Base-by-base conservation (phyloP, 495 filamentous ascomycete species). In the Talaromyces proteolyticus region DNA sequence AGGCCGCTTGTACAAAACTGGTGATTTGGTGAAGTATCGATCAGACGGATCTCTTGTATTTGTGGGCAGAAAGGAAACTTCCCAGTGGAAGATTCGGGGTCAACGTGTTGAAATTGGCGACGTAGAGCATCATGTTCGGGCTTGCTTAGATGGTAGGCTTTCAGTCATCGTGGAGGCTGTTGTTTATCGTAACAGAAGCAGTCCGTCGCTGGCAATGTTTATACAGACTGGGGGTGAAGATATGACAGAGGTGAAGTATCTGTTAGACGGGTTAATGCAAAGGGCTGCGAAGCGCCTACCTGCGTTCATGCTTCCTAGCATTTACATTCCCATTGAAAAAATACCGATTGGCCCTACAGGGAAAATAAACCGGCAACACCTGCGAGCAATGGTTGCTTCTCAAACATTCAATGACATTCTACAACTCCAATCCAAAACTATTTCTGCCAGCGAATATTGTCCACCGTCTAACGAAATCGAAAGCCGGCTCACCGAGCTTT, bases 61-160 rank as follows among this genome's bases (percentile, higher is more conserved):
- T 62, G 63, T 86, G 12, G 82, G 82, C 37, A 68, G 83, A 23
- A 78, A 79, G 45, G 83, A 87, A 51, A n/a, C n/a, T n/a, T 75
- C 76, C 14, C 68, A 69, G 26, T 55, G 62, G 6, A 64, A 67
- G 51, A 51, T 73, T 12, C 48, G 57, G 0, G 68, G 69, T 7
- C 37, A 72, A 4, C 65, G 69, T 0, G 47, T 73, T 11, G 67
- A 73, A 16, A 51, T 72, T 1, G 46, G 51, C 2, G 69, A 73
- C 14, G 53, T 73, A n/a, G 64, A 59, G 42, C 19, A 26, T 39
- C 44, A 57, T 63, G 26, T 47, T 40, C 29, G 3, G 26, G 3
- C 60, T 57, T 39, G 54, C 49, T 17, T 42, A 61, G 22, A 59
- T 65, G 6, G 8, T 22, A 19, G n/a, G n/a, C n/a, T n/a, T n/a